Percentiles rank a stretch among this genome's conserved stretches.
phyloP scores from a whole-genome alignment of 2,329 filamentous ascomycete species.

The Hymenoscyphus fraxineus region DNA sequence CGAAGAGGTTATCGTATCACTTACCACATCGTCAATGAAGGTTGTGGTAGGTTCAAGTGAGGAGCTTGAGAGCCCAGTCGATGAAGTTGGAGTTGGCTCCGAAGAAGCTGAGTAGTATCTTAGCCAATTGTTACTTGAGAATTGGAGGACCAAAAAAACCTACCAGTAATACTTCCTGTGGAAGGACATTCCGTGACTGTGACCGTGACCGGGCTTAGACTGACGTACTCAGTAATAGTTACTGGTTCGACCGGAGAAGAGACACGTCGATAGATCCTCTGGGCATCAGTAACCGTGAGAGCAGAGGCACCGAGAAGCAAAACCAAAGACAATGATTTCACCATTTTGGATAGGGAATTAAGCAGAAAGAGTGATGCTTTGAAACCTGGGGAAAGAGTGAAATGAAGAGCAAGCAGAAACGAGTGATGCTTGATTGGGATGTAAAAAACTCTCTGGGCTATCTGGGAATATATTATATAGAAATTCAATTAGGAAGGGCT shows the following conservation, averaged over 20 bases:
- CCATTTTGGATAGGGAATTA: background rate
- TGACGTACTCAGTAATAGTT: background rate
- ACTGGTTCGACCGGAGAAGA: background rate
- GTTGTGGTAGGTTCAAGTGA: too few relatives aligned
- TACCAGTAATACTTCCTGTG: too few relatives aligned
- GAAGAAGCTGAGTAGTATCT: too few relatives aligned
- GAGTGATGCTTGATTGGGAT: background rate
- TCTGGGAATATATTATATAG: background rate
- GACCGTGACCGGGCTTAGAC: background rate
- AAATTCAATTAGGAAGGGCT: background rate
- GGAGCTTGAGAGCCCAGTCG: too few relatives aligned
- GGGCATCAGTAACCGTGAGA: background rate
- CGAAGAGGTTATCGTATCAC: background rate
- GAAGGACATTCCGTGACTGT: background rate
- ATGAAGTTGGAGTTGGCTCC: too few relatives aligned
- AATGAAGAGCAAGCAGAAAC: background rate
- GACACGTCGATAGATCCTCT: background rate
- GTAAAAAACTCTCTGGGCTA: background rate
- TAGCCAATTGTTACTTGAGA: too few relatives aligned
- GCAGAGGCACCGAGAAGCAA: background rate
- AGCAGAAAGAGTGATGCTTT: constrained; percentile 1
- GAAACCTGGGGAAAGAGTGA: background rate
- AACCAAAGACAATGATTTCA: background rate
- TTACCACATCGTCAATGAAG: too few relatives aligned
- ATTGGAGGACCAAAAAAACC: too few relatives aligned